These are phyloP conservation scores for Calonectria henricotiae DNA, from an alignment of 2,329 filamentous ascomycete species.

Conservation along the genomic window DNA sequence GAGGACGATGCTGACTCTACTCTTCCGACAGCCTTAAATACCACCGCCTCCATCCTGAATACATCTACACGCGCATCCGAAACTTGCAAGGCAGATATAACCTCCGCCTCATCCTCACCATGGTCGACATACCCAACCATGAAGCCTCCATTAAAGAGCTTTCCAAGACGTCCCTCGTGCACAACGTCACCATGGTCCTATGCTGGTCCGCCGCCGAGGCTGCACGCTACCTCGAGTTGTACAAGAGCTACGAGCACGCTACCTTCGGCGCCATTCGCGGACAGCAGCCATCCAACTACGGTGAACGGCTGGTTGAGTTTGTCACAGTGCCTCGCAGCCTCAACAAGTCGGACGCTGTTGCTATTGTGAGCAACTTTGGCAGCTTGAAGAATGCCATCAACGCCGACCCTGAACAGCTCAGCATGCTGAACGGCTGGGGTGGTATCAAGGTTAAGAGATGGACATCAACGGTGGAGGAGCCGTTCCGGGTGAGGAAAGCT, in stretches of 20 bases:
- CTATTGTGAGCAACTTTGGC: slow-evolving; percentile 92
- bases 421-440: slow-evolving; percentile 91
- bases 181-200: slow-evolving; percentile 91
- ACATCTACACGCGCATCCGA: slow-evolving; percentile 94
- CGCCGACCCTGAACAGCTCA: slow-evolving; percentile 88
- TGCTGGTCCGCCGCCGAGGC: slow-evolving; percentile 97
- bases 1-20: slow-evolving; percentile 14
- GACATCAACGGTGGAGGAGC: slow-evolving; percentile 86
- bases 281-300: slow-evolving; percentile 86
- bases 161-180: slow-evolving; percentile 92
- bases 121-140: slow-evolving; percentile 97
- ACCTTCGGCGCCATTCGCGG: slow-evolving; percentile 86
- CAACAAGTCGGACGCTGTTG: slow-evolving; percentile 95
- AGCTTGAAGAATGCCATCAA: slow-evolving; percentile 90
- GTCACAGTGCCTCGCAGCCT: slow-evolving; percentile 91
- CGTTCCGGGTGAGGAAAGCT: slow-evolving; percentile 83
- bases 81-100: slow-evolving; percentile 88
- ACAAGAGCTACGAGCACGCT: slow-evolving; percentile 94
- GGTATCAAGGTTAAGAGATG: slow-evolving; percentile 94
- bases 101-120: slow-evolving; percentile 87
- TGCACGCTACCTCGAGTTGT: slow-evolving; percentile 92
- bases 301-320: slow-evolving; percentile 91
- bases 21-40: slow-evolving; percentile 85
- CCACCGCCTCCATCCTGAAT: slow-evolving; percentile 96
- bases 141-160: slow-evolving; percentile 92